phyloP scores from a whole-genome alignment of 2,329 filamentous ascomycete genomes.

The Penicillium vulpinum region DNA sequence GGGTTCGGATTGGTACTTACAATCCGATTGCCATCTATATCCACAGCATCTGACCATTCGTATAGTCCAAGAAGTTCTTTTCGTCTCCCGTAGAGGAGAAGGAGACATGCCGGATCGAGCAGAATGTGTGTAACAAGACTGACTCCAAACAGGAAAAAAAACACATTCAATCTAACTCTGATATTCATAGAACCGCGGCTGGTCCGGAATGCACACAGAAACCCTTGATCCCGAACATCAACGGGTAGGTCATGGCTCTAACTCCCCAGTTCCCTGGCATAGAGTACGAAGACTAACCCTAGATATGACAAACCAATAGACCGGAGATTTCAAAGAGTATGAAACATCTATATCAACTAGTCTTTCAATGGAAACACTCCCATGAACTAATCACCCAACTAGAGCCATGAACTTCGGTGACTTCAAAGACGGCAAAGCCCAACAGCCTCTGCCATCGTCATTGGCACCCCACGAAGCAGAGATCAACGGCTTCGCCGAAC shows the following conservation, averaged over 20 bases:
- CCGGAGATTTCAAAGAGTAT: conserved; percentile 87
- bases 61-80: conserved; percentile 72
- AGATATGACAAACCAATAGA: conserved; percentile 44
- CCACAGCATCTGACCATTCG: not conserved
- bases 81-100: conserved; percentile 70
- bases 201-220: conserved; percentile 84
- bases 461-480: conserved; percentile 61
- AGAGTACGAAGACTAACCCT: conserved; percentile 9
- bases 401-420: conserved; percentile 92
- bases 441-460: conserved; percentile 72
- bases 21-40: not conserved
- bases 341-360: conserved; percentile 16
- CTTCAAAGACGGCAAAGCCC: conserved; percentile 66
- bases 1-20: conserved; percentile 70
- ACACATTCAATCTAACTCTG: not conserved
- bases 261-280: not conserved
- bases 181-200: conserved; percentile 71
- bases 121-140: conserved; percentile 47
- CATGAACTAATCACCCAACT: conserved; percentile 7
- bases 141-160: not conserved
- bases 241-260: conserved; percentile 55
- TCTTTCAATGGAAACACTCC: not conserved
- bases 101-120: conserved; percentile 69
- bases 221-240: conserved; percentile 82
- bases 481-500: conserved; percentile 65